Conservation (phyloP, 768 basidiomycete genomes). For the Pulveroboletus ravenelii region DNA sequence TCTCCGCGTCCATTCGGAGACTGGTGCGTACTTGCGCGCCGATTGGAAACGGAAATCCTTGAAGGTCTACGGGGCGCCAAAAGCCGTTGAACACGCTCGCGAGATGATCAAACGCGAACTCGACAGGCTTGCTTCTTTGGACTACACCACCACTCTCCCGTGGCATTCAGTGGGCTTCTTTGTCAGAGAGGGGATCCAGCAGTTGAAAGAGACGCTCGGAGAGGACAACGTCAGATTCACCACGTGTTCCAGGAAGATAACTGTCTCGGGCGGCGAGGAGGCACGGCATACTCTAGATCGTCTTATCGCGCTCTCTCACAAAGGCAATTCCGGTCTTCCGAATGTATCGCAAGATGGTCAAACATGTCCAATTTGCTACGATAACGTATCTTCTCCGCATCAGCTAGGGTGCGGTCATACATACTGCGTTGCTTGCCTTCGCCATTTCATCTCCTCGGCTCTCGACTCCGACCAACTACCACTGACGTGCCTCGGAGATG, state of each 20-base stretch:
- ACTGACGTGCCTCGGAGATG: conserved; percentile 61
- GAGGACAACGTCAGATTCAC: conserved; percentile 49
- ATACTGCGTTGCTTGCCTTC: conserved; percentile 62
- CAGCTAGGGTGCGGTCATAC: conserved; percentile 57
- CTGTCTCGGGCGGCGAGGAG: conserved; percentile 53
- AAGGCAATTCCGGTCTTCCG: conserved; percentile 6
- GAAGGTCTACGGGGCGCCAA: conserved; percentile 42
- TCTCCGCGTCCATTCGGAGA: conserved; percentile 29
- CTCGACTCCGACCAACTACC: conserved; percentile 57
- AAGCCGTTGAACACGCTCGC: conserved; percentile 39
- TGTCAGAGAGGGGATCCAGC: conserved; percentile 43
- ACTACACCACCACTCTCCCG: conserved; percentile 38
- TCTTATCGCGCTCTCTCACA: conserved; percentile 41
- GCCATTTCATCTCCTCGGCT: conserved; percentile 52
- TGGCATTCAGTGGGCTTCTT: conserved; percentile 45
- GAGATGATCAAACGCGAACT: conserved; percentile 45
- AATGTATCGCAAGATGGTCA: conserved; percentile 6
- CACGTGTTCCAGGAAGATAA: conserved; percentile 38
- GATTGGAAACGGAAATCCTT: conserved; percentile 45
- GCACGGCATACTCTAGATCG: conserved; percentile 43
- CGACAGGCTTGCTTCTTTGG: conserved; percentile 41
- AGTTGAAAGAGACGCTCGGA: conserved; percentile 50
- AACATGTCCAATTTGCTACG: conserved; percentile 54
- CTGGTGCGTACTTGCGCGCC: conserved; percentile 39
- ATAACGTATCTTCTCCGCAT: conserved; percentile 39